A percentile compares a stretch with the other conserved stretches of the same genome.
These are phyloP conservation scores for Trichoderma breve DNA, from an alignment of 2,329 filamentous ascomycete species.

Conservation along the genomic window DNA sequence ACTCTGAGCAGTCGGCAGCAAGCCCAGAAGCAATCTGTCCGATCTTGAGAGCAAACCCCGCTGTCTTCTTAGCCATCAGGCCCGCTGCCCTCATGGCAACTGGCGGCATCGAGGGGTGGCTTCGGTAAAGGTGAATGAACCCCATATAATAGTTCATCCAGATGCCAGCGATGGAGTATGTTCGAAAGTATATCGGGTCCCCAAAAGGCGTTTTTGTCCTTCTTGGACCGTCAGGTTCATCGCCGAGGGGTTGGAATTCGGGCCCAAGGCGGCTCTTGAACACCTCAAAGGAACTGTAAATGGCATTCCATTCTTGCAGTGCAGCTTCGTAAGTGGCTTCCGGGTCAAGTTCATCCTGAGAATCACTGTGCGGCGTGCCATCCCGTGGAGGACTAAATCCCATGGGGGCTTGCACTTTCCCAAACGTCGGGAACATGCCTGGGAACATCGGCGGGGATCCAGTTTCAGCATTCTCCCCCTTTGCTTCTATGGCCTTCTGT, in stretches of 20 bases:
- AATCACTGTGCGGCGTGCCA: constrained; percentile 30
- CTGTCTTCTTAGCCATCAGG: constrained; percentile 71
- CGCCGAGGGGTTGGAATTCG: constrained; percentile 71
- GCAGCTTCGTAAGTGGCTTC: constrained; percentile 65
- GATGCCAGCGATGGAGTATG: constrained; percentile 80
- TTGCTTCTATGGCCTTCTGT: constrained; percentile 52
- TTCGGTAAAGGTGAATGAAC: constrained; percentile 75
- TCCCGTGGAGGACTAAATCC: constrained; percentile 49
- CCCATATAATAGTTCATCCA: constrained; percentile 88
- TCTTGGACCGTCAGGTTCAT: constrained; percentile 60
- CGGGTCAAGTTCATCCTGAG: constrained; percentile 55
- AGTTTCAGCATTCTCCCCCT: constrained; percentile 30
- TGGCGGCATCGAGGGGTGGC: constrained; percentile 87
- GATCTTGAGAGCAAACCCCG: constrained; percentile 67
- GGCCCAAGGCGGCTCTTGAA: constrained; percentile 66
- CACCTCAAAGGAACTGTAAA: constrained; percentile 66
- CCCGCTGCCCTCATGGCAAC: constrained; percentile 84
- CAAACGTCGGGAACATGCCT: constrained; percentile 55
- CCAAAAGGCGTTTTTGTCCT: constrained; percentile 71
- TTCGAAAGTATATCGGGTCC: constrained; percentile 74
- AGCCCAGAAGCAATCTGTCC: constrained; percentile 78
- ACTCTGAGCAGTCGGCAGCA: constrained; percentile 51
- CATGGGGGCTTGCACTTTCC: constrained; percentile 49
- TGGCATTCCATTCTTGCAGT: constrained; percentile 73
- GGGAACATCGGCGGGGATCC: constrained; percentile 47